Evolutionary conservation across 495 filamentous ascomycete genomes (phyloP), one percentile per base, ranked within the genome.

Genomic region (Opeltia flavorubescens): DNA sequence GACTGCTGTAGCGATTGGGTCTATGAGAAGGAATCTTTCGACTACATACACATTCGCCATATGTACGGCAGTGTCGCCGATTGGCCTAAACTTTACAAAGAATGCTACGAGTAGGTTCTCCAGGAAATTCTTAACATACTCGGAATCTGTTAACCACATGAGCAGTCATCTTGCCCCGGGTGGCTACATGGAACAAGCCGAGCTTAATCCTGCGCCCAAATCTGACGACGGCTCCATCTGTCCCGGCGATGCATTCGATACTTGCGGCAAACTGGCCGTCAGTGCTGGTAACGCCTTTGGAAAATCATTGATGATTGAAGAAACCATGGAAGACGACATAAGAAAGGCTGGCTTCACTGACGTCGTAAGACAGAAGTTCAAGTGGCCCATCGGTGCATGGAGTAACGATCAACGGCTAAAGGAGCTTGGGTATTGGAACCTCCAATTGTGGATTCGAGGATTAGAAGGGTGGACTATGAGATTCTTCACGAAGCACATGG

Each of bases 381-480:
- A 82, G 43, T 66, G 82, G 51, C 83, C 81, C 8, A 67, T 82
- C 47, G 80, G 80, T 1, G 68, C 72, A 1, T 86, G 83, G 82
- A 67, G 80, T 5, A 74, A 65, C 54, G 77, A 84, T 48, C 70
- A 67, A 33, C 64, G 69, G 13, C 55, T 83, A 54, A 83, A 80
- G 57, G 70, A 73, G 49, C 74, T 84, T 20, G 81, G 81, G 52
- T 64, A 68, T 48, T 78, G 71, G 38, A 77, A 81, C 43, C 54
- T 76, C 31, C 51, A 77, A 2, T 72, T 81, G 52, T 77, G 80
- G 13, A 60, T 80, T 36, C 66, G 77, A 52, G 75, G 77, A 4
- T 74, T 81, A 48, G 78, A 66, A 30, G 66, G 68, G 5, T 75
- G 70, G 55, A 64, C 61, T 2, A 59, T 81, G 38, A 76, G 75